Evolutionary conservation across 257 asterid genomes (phyloP).

Genomic region (Solanum corneliomulleri): DNA sequence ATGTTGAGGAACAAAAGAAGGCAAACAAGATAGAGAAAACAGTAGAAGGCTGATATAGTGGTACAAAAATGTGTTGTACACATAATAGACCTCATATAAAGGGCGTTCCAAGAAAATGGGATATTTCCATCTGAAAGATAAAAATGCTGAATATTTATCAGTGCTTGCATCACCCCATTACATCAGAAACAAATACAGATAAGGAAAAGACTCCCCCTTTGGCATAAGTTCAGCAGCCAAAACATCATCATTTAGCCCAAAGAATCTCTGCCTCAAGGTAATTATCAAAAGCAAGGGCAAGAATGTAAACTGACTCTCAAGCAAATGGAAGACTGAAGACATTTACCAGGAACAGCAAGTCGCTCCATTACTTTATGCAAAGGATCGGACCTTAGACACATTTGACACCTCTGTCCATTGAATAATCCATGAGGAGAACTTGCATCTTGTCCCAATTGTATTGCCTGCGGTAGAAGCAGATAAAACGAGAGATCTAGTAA

Average conservation of each 20-base stretch:
- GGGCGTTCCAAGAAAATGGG: not conserved
- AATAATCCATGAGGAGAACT: slow-evolving; percentile 34
- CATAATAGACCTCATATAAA: not conserved
- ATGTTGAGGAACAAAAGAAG: not conserved
- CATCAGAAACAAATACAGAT: not conserved
- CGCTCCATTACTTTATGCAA: slow-evolving; percentile 70
- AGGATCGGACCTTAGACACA: slow-evolving; percentile 68
- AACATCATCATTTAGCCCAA: not conserved
- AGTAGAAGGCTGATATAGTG: not conserved
- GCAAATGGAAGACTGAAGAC: not conserved
- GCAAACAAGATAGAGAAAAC: not conserved
- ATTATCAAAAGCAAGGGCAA: not conserved
- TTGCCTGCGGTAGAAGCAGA: slow-evolving; percentile 25
- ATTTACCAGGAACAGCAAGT: slow-evolving; percentile 48
- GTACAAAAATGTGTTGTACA: not conserved
- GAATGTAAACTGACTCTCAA: not conserved
- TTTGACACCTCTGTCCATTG: slow-evolving; percentile 64
- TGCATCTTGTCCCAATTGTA: slow-evolving; percentile 64
- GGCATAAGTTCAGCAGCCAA: not conserved
- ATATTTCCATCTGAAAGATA: not conserved
- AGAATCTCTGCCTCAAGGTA: not conserved
- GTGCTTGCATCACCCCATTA: not conserved
- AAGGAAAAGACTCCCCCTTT: not conserved
- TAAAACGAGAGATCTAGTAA: not conserved
- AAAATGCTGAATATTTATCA: not conserved